A percentile compares a stretch with the other conserved stretches of the same genome.
These are phyloP conservation scores for Podila horticola DNA, from an alignment of 192 early-diverging fungal genomes.

Conservation along the genomic window DNA sequence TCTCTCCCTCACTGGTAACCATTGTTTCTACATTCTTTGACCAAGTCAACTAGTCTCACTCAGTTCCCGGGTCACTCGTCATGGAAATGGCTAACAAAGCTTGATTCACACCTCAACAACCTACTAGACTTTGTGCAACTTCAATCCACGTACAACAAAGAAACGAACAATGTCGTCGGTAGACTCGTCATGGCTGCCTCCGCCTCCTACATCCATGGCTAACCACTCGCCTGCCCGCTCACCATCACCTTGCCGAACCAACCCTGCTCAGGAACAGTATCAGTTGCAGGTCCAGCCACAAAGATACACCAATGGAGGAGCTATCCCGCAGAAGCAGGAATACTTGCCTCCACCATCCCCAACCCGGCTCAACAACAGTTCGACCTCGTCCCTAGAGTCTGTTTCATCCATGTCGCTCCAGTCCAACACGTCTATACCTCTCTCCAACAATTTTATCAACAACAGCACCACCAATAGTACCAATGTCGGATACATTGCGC, in stretches of 20 bases:
- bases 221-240: background rate
- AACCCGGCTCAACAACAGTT: constrained; percentile 5
- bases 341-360: constrained; percentile 8
- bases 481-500: background rate
- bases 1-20: background rate
- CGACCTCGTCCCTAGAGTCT: constrained; percentile 20
- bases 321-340: constrained; percentile 3
- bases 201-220: constrained; percentile 6
- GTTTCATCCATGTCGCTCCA: constrained; percentile 13
- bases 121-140: background rate
- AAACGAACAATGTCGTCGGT: background rate
- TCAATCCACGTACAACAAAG: background rate
- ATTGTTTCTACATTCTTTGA: background rate
- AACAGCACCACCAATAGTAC: background rate
- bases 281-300: background rate
- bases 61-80: background rate
- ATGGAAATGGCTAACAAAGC: background rate
- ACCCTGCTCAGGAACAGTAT: constrained; percentile 8
- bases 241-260: constrained; percentile 8
- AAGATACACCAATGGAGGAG: background rate
- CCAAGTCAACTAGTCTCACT: background rate
- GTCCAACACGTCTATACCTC: constrained; percentile 16
- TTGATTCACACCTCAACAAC: background rate
- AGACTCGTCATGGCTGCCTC: constrained; percentile 11
- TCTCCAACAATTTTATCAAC: background rate